These are phyloP conservation scores for Collybia sordida DNA, from an alignment of 768 basidiomycete genomes.

Conservation along the genomic window DNA sequence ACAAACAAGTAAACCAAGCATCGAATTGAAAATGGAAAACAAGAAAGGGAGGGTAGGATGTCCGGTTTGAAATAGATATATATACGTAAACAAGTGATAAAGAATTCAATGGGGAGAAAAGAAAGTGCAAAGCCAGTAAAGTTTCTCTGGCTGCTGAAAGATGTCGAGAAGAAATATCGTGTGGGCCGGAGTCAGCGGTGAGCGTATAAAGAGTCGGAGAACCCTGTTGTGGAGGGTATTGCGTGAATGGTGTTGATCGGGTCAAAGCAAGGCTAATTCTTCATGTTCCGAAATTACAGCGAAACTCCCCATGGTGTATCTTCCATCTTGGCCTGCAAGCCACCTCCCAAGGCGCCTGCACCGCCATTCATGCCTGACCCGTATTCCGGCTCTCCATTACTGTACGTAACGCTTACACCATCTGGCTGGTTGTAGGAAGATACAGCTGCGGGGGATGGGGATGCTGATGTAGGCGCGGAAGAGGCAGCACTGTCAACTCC, in stretches of 20 bases:
- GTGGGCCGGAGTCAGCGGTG: no score
- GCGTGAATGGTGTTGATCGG: no score
- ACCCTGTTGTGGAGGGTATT: neutral
- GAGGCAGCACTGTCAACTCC: neutral
- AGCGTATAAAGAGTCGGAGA: neutral
- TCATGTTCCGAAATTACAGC: neutral
- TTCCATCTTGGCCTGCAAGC: conserved; percentile 11
- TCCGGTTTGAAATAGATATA: conserved; percentile 4
- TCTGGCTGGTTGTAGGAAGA: neutral
- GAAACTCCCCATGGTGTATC: conserved; percentile 9
- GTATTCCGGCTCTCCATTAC: neutral
- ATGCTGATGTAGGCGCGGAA: conserved; percentile 1
- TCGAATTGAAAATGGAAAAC: neutral
- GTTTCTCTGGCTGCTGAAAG: neutral
- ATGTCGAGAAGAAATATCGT: no score
- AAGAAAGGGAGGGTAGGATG: neutral
- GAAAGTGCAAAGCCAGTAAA: neutral
- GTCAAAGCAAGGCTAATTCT: no score
- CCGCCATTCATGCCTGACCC: neutral
- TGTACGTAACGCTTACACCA: no score
- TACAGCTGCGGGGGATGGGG: neutral
- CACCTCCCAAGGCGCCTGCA: neutral
- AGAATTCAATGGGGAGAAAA: neutral
- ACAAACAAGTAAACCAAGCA: neutral
- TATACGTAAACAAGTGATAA: neutral